Evolutionary conservation across 345 rosid genomes (phyloP), one percentile per base, ranked within the genome.

Genomic region (Sisymbrium altissimum): DNA sequence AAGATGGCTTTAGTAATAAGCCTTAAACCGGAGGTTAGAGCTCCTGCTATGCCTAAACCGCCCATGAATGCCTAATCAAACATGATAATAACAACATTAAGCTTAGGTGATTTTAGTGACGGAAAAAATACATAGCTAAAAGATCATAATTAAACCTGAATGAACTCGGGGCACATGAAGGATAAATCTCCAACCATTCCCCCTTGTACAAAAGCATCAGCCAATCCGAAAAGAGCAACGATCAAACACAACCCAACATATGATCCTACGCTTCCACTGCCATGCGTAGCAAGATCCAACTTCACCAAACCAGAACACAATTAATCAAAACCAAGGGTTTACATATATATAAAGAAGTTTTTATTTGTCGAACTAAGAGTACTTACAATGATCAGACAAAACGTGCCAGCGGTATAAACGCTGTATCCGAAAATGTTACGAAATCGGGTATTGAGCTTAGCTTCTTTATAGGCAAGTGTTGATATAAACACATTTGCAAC

Each of bases 121-220:
- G 4, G 8, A 3, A 2, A 43, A 43, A 15, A 63, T 52, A 2
- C 1, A 62, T 50, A 0, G 3, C 13, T 7, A 19, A 49, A 9
- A 62, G 11, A 61, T 11, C n/a, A 66, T n/a, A n/a, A n/a, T n/a
- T n/a, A 19, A 39, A 88, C 98, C 84, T 91, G 98, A 53, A 89
- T 78, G 68, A 91, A 83, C 53, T 73, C 80, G 13, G 90, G 86
- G 4, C 11, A 71, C 98, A 91, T 94, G 76, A 73, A 86, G 40
- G 95, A 89, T 55, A 89, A 88, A 66, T 94, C 97, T 78, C 96
- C 97, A 43, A 87, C 79, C 95, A 94, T 88, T 65, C 90, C 98
- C 61, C 97, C 95, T 78, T 91, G 92, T 19, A 88, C 95, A 72
- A 81, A 79, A 73, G 92, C 97, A 89, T 89, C 96, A 50, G 97